Conservation (phyloP, 2,329 filamentous ascomycete genomes). For the Fusarium nisikadoi region DNA sequence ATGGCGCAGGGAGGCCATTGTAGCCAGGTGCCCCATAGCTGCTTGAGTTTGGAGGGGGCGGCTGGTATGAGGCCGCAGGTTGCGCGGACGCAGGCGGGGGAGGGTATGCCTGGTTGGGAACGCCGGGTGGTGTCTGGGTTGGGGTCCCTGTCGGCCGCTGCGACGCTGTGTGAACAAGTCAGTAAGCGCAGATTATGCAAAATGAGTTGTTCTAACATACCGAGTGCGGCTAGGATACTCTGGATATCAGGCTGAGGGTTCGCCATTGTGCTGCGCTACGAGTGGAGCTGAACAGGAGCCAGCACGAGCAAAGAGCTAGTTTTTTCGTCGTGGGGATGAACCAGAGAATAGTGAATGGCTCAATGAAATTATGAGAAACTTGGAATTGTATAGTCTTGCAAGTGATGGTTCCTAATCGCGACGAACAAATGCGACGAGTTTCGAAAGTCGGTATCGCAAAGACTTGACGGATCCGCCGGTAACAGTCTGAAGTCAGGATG, state of each 20-base stretch:
- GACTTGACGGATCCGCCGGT: slow-evolving; percentile 21
- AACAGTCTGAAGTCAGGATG: slow-evolving; percentile 34
- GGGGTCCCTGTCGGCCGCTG: slow-evolving; percentile 55
- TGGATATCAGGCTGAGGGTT: slow-evolving; percentile 47
- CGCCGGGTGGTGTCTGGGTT: slow-evolving; percentile 54
- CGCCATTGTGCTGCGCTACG: slow-evolving; percentile 36
- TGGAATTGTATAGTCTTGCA: neutral
- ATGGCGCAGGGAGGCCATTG: slow-evolving; percentile 71
- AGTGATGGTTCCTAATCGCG: slow-evolving; percentile 1
- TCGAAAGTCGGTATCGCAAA: slow-evolving; percentile 10
- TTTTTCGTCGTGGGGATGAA: slow-evolving; percentile 15
- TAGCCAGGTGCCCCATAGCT: slow-evolving; percentile 49
- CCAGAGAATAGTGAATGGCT: slow-evolving; percentile 1
- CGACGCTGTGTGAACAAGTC: slow-evolving; percentile 52
- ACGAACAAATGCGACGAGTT: slow-evolving; percentile 3
- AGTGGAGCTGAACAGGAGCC: slow-evolving; percentile 21
- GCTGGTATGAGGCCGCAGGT: slow-evolving; percentile 51
- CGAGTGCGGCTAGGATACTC: slow-evolving; percentile 61
- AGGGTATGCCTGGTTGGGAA: slow-evolving; percentile 53
- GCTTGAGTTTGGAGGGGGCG: slow-evolving; percentile 48
- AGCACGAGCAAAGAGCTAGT: slow-evolving; percentile 14
- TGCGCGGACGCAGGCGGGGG: slow-evolving; percentile 52
- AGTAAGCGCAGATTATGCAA: slow-evolving; percentile 27
- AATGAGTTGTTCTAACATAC: slow-evolving; percentile 47
- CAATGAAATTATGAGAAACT: neutral